These are phyloP conservation scores for Coemansia guatemalensis DNA, from an alignment of 192 early-diverging fungal species.

Conservation along the genomic window DNA sequence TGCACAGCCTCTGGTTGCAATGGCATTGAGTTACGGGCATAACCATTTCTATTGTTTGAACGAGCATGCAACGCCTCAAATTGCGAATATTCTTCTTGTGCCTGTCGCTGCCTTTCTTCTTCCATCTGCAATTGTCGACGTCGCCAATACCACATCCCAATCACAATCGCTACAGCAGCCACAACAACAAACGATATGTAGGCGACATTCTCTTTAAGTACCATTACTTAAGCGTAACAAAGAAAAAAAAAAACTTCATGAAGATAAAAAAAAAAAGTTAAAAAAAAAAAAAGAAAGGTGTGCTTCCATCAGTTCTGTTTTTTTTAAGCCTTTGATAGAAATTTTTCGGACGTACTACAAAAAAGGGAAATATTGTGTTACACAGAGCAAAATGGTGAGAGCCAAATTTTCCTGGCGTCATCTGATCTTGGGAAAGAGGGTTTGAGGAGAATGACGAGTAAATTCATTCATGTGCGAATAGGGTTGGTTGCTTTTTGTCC, in stretches of 20 bases:
- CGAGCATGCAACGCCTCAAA: not conserved
- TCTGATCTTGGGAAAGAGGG: not conserved
- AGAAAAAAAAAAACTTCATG: constrained; percentile 6
- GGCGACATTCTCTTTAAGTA: not conserved
- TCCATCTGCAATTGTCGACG: constrained; percentile 6
- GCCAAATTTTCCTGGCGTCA: not conserved
- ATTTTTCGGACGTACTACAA: not conserved
- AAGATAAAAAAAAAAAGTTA: not conserved
- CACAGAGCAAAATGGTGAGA: not conserved
- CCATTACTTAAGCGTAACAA: constrained; percentile 5
- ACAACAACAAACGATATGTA: constrained; percentile 16
- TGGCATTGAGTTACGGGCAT: not conserved
- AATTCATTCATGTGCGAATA: not conserved
- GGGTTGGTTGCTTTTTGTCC: too few relatives aligned
- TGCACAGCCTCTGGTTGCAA: constrained; percentile 5
- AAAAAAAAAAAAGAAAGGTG: constrained; percentile 5
- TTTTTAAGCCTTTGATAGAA: not conserved
- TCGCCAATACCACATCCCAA: constrained; percentile 8
- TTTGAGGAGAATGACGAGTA: not conserved
- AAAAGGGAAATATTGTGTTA: not conserved
- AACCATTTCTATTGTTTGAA: not conserved
- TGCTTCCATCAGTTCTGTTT: not conserved
- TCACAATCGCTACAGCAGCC: constrained; percentile 1
- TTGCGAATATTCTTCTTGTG: constrained; percentile 8
- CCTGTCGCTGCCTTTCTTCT: not conserved